phyloP scores from a whole-genome alignment of 495 filamentous ascomycete genomes.

The Amorphotheca resinae region DNA sequence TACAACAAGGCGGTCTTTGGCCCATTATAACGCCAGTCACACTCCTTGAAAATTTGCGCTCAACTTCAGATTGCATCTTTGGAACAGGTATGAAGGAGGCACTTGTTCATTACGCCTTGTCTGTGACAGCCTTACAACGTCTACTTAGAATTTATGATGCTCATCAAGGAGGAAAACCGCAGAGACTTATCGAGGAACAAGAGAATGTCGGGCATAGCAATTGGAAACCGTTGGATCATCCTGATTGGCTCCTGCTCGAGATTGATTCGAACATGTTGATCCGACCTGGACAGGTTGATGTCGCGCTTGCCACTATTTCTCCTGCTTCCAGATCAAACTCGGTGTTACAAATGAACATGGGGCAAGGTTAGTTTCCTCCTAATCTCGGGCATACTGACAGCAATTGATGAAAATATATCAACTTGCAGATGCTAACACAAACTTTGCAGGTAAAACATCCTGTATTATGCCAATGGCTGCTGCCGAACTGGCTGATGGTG shows the following conservation, averaged over 20 bases:
- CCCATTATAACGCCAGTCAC: slow-evolving; percentile 36
- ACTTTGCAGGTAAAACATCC: slow-evolving; percentile 11
- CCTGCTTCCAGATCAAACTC: slow-evolving; percentile 34
- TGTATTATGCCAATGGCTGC: slow-evolving; percentile 16
- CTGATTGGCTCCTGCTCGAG: slow-evolving; percentile 48
- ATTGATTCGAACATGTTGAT: slow-evolving; percentile 43
- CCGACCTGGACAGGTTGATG: slow-evolving; percentile 36
- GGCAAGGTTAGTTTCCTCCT: slow-evolving; percentile 17
- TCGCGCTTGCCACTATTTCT: slow-evolving; percentile 37
- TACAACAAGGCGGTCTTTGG: slow-evolving; percentile 36
- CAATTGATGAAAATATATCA: no score
- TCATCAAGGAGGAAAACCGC: slow-evolving; percentile 5
- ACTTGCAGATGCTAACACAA: slow-evolving; percentile 10
- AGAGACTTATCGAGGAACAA: slow-evolving; percentile 26
- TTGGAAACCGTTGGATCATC: slow-evolving; percentile 31
- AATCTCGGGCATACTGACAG: no score
- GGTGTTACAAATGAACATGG: slow-evolving; percentile 41
- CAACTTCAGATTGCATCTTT: slow-evolving; percentile 22
- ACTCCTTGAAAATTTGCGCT: slow-evolving; percentile 40
- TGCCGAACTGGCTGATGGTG: slow-evolving; percentile 6
- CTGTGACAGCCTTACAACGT: slow-evolving; percentile 34
- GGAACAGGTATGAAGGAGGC: slow-evolving; percentile 31
- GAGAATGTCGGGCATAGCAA: slow-evolving; percentile 36
- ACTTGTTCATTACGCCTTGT: slow-evolving; percentile 30
- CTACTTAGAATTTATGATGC: slow-evolving; percentile 24